Evolutionary conservation across 108 stramenopile species (phyloP).

Genomic region (Cyclostephanos tholiformis): DNA sequence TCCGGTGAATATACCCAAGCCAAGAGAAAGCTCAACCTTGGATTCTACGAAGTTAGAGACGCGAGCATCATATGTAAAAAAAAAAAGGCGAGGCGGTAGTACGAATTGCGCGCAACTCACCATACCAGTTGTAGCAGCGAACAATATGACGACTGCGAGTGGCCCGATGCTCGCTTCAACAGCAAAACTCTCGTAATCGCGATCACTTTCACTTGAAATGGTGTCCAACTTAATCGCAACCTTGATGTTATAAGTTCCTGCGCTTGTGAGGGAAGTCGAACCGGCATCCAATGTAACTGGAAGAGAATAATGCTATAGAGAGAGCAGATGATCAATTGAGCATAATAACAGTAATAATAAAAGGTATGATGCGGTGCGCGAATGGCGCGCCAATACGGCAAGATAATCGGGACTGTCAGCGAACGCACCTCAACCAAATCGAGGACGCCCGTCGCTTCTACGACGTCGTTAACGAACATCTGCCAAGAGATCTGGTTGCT

Average conservation of each 20-base stretch:
- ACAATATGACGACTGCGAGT: slow-evolving; percentile 43
- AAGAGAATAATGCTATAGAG: slow-evolving; percentile 12
- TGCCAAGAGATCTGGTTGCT: slow-evolving; percentile 16
- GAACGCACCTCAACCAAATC: slow-evolving; percentile 19
- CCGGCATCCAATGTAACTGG: slow-evolving; percentile 18
- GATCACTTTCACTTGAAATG: not conserved
- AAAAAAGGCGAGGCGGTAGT: not conserved
- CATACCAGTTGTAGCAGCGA: slow-evolving; percentile 48
- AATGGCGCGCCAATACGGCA: not conserved
- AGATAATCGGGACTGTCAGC: not conserved
- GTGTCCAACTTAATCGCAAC: slow-evolving; percentile 24
- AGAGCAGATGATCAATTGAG: not conserved
- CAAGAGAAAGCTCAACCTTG: slow-evolving; percentile 48
- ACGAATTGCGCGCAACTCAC: slow-evolving; percentile 15
- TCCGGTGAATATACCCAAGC: slow-evolving; percentile 59
- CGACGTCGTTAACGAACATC: slow-evolving; percentile 21
- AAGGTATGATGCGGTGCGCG: not conserved
- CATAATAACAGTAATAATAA: slow-evolving; percentile 5
- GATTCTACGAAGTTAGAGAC: slow-evolving; percentile 8
- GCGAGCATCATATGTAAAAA: not conserved
- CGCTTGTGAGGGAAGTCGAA: not conserved
- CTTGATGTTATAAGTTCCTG: slow-evolving; percentile 26
- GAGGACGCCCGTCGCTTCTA: slow-evolving; percentile 9
- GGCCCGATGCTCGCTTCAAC: slow-evolving; percentile 58
- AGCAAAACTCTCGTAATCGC: slow-evolving; percentile 47